Conservation (phyloP, 23 red algal species). For the Gracilaria domingensis region DNA sequence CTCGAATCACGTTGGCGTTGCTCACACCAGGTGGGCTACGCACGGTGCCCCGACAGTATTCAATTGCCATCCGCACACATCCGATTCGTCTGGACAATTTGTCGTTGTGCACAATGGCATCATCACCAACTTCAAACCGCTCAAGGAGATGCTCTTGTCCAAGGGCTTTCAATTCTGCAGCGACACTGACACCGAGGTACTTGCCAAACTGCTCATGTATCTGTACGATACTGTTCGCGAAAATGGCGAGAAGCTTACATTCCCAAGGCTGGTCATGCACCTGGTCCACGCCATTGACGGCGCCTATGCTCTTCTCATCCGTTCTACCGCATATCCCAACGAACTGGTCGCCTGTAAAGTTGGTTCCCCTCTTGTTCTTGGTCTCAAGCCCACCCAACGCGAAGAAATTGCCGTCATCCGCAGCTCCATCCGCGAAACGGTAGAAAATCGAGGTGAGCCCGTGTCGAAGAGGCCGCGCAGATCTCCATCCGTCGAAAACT, state of each 20-base stretch:
- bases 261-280: constrained; percentile 94
- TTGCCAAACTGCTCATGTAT: constrained; percentile 89
- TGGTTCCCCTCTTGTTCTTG: constrained; percentile 96
- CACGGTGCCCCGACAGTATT: constrained; percentile 82
- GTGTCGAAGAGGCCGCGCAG: not conserved
- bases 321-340: constrained; percentile 80
- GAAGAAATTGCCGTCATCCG: constrained; percentile 57
- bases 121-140: constrained; percentile 92
- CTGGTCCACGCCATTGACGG: constrained; percentile 94
- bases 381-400: constrained; percentile 65
- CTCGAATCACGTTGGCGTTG: constrained; percentile 87
- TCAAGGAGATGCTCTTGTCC: constrained; percentile 80
- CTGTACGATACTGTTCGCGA: constrained; percentile 85
- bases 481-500: not conserved
- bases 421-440: constrained; percentile 24
- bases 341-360: constrained; percentile 94
- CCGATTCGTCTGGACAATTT: constrained; percentile 81
- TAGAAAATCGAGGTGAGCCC: not conserved
- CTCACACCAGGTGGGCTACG: constrained; percentile 98
- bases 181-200: constrained; percentile 97
- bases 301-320: constrained; percentile 89
- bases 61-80: constrained; percentile 94
- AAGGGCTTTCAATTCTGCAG: constrained; percentile 78
- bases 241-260: constrained; percentile 64
- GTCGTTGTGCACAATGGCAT: constrained; percentile 99